These are phyloP conservation scores for Trypanosoma caninum DNA, from an alignment of 208 protist species.

Conservation along the genomic window DNA sequence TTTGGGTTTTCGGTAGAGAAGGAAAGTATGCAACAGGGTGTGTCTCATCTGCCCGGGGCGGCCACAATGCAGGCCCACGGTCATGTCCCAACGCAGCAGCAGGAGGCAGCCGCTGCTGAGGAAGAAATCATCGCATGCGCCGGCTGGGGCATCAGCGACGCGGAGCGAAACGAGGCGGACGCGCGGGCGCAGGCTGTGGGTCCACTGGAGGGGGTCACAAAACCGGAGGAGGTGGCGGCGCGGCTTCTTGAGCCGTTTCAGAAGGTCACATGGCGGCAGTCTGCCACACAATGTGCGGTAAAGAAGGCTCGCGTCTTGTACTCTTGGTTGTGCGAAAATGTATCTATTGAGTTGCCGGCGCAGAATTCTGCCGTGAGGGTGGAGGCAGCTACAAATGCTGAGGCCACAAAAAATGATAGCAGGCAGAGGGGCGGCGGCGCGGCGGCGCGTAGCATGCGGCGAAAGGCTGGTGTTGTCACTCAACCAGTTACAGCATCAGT, in stretches of 20 bases:
- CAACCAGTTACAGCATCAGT: slow-evolving; percentile 9
- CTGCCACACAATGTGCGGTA: slow-evolving; percentile 41
- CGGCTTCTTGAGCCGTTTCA: slow-evolving; percentile 38
- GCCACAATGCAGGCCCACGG: not conserved
- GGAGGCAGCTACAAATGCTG: not conserved
- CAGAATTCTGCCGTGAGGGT: not conserved
- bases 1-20: slow-evolving; percentile 80
- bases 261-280: slow-evolving; percentile 62
- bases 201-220: slow-evolving; percentile 15
- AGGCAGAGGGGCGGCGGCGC: slow-evolving; percentile 3
- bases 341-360: slow-evolving; percentile 25
- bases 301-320: slow-evolving; percentile 65
- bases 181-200: slow-evolving; percentile 24
- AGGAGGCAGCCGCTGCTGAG: not conserved
- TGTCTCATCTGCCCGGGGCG: not conserved
- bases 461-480: slow-evolving; percentile 7
- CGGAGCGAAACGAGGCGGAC: slow-evolving; percentile 40
- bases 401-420: slow-evolving; percentile 11
- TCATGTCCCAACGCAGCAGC: not conserved
- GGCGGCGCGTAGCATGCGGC: slow-evolving; percentile 10
- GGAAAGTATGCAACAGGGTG: slow-evolving; percentile 12
- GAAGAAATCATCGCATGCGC: slow-evolving; percentile 30
- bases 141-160: slow-evolving; percentile 42
- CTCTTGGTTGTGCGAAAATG: slow-evolving; percentile 57
- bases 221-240: slow-evolving; percentile 19